Evolutionary conservation across 345 rosid genomes (phyloP).

Genomic region (Pelargonium nanum): DNA sequence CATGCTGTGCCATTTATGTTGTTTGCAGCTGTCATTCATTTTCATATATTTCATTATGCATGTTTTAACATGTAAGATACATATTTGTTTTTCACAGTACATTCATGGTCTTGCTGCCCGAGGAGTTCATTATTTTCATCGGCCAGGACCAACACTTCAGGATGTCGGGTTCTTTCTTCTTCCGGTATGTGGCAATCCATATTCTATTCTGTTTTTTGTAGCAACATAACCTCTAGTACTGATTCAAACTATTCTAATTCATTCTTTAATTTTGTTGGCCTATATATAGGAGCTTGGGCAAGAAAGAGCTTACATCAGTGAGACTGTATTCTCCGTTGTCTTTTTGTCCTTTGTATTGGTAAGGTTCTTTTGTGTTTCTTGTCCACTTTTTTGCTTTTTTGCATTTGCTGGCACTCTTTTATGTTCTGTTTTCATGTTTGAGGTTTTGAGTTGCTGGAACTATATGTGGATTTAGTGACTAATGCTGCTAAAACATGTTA

Average conservation of each 20-base stretch:
- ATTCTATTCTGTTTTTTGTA: constrained; percentile 4
- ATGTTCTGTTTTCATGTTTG: no score
- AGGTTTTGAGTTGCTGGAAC: no score
- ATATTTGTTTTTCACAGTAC: constrained; percentile 41
- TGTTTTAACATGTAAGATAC: not conserved
- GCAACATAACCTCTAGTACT: not conserved
- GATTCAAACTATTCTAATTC: not conserved
- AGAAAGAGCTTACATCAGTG: constrained; percentile 86
- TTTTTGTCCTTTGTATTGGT: constrained; percentile 73
- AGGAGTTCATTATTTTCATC: constrained; percentile 90
- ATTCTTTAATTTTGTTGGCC: not conserved
- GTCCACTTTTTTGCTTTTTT: no score
- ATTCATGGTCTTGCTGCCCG: constrained; percentile 87
- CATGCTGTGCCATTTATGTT: no score
- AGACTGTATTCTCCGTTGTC: constrained; percentile 55
- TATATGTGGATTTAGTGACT: not conserved
- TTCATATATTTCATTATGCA: not conserved
- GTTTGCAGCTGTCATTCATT: not conserved
- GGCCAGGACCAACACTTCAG: constrained; percentile 76
- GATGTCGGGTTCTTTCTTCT: constrained; percentile 82
- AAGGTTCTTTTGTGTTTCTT: constrained; percentile 20
- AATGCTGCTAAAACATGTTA: not conserved
- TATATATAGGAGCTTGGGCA: constrained; percentile 79
- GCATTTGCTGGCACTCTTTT: no score
- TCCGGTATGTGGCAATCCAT: constrained; percentile 46